Conservation (phyloP, 345 rosid species). For the Aquilaria sinensis region DNA sequence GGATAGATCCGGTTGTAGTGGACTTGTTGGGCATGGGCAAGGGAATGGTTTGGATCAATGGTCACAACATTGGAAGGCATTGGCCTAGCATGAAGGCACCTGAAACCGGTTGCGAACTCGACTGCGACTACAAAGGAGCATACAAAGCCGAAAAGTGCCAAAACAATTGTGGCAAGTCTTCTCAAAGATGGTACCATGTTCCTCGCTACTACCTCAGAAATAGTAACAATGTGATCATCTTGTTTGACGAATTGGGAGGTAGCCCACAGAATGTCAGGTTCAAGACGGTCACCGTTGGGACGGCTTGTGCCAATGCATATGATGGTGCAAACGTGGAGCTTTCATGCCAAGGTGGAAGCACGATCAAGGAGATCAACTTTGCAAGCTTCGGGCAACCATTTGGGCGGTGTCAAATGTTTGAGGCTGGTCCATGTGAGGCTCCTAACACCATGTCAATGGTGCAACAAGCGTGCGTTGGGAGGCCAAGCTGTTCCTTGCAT, state of each 20-base stretch:
- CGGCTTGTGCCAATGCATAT: constrained; percentile 22
- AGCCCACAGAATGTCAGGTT: constrained; percentile 20
- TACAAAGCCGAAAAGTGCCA: constrained; percentile 17
- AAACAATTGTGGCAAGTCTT: constrained; percentile 24
- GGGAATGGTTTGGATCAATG: constrained; percentile 37
- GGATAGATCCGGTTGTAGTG: constrained; percentile 27
- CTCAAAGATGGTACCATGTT: constrained; percentile 39
- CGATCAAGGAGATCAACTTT: constrained; percentile 23
- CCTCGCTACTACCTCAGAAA: constrained; percentile 26
- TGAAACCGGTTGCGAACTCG: constrained; percentile 13
- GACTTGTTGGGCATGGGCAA: constrained; percentile 40
- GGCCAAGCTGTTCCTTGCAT: constrained; percentile 15
- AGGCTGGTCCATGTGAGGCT: constrained; percentile 12
- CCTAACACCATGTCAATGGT: neutral
- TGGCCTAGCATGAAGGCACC: constrained; percentile 19
- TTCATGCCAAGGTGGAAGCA: constrained; percentile 26
- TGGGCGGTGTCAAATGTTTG: constrained; percentile 26
- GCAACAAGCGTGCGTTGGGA: constrained; percentile 29
- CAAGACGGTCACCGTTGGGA: constrained; percentile 23
- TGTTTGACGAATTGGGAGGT: constrained; percentile 47
- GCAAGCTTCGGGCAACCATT: constrained; percentile 39
- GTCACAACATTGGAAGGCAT: constrained; percentile 24
- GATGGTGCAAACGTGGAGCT: constrained; percentile 23
- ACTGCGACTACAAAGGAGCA: constrained; percentile 23
- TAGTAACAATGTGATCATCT: constrained; percentile 18